Evolutionary conservation across 2,329 filamentous ascomycete species (phyloP).

Genomic region (Eutypella sp.): DNA sequence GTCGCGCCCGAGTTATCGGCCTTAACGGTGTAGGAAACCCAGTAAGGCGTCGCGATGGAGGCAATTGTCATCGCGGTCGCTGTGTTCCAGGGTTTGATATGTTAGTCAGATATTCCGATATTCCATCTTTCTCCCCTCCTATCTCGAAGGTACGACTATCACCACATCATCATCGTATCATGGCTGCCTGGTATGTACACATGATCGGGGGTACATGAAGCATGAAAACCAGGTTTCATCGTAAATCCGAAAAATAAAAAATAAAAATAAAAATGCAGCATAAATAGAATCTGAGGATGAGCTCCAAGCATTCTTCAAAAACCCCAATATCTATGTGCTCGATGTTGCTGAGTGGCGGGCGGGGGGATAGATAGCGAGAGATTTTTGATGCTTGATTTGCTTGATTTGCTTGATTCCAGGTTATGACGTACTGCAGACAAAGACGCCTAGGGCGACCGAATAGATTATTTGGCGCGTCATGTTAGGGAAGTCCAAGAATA

Average conservation of each 20-base stretch:
- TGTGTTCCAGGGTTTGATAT: slow-evolving; percentile 27
- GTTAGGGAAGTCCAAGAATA: too few relatives aligned
- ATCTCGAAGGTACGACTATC: neutral
- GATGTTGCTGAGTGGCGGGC: too few relatives aligned
- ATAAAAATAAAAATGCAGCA: too few relatives aligned
- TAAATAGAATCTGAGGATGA: too few relatives aligned
- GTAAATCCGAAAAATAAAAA: too few relatives aligned
- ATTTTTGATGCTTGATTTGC: neutral
- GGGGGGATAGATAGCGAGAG: too few relatives aligned
- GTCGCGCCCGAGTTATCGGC: slow-evolving; percentile 39
- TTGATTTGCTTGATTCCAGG: slow-evolving; percentile 6
- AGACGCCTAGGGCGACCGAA: slow-evolving; percentile 33
- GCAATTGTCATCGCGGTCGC: slow-evolving; percentile 67
- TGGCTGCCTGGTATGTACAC: neutral
- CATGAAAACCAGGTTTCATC: too few relatives aligned
- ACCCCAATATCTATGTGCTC: too few relatives aligned
- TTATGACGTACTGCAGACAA: slow-evolving; percentile 37
- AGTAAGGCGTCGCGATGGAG: slow-evolving; percentile 64
- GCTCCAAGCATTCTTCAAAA: too few relatives aligned
- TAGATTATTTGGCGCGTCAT: slow-evolving; percentile 42
- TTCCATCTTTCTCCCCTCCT: neutral
- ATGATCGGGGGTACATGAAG: too few relatives aligned
- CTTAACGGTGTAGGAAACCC: slow-evolving; percentile 61
- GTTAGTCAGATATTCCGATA: slow-evolving; percentile 25
- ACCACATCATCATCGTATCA: neutral